These are phyloP conservation scores for Scopulariopsis brevicaulis DNA, from an alignment of 2,329 filamentous ascomycete genomes.

Conservation along the genomic window DNA sequence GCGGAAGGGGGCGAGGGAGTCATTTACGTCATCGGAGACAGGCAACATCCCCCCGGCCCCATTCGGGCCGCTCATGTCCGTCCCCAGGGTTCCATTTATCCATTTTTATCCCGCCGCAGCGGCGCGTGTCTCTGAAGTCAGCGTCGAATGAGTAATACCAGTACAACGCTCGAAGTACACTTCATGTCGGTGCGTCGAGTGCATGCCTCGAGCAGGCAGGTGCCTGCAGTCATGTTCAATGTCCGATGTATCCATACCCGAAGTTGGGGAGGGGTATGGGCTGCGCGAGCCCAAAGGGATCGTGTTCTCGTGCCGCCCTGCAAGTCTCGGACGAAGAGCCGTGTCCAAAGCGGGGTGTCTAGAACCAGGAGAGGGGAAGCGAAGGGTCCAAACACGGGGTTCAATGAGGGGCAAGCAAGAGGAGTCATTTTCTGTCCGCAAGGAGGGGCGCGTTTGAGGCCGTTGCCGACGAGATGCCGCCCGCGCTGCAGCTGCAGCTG, in stretches of 20 bases:
- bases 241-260: not conserved
- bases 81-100: not conserved
- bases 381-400: not conserved
- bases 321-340: not conserved
- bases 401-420: not conserved
- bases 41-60: not conserved
- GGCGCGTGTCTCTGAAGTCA: not conserved
- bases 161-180: not conserved
- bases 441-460: not conserved
- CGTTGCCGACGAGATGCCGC: not conserved
- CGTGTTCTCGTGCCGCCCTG: not conserved
- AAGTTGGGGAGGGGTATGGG: not conserved
- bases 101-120: not conserved
- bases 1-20: not conserved
- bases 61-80: not conserved
- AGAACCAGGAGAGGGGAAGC: not conserved
- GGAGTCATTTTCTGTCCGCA: not conserved
- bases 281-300: not conserved
- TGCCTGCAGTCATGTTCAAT: not conserved
- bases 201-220: not conserved
- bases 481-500: not conserved
- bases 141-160: not conserved
- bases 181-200: not conserved
- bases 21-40: not conserved
- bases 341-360: not conserved